These are phyloP conservation scores for Sergeia podlipaevii DNA, from an alignment of 208 protist genomes.

Conservation along the genomic window DNA sequence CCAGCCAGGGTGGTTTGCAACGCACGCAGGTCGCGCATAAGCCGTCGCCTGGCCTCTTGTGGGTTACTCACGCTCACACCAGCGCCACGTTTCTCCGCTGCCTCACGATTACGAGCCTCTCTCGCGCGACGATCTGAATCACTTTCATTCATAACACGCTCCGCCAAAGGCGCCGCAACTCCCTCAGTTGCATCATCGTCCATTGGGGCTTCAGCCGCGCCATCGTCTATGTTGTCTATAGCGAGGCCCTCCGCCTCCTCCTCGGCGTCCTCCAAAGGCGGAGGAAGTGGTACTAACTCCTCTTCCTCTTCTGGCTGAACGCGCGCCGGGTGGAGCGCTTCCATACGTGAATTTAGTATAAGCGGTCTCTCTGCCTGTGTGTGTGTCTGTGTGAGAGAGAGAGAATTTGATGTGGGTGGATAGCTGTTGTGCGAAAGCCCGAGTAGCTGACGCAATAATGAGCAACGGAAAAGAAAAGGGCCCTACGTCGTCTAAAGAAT, in stretches of 20 bases:
- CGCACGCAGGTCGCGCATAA: conserved; percentile 66
- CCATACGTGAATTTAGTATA: no score
- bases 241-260: conserved; percentile 9
- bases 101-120: conserved; percentile 4
- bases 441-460: no score
- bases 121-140: neutral
- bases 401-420: no score
- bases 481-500: no score
- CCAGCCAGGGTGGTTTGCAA: conserved; percentile 33
- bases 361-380: no score
- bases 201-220: neutral
- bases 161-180: neutral
- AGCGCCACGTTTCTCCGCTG: conserved; percentile 21
- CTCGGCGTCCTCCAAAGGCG: neutral
- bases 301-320: no score
- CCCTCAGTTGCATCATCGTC: neutral
- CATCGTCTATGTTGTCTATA: neutral
- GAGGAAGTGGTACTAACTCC: no score
- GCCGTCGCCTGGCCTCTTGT: conserved; percentile 45
- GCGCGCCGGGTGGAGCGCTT: no score
- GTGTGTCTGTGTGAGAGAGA: no score
- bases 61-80: conserved; percentile 24
- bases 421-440: no score
- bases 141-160: neutral
- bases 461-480: no score